Evolutionary conservation across 495 filamentous ascomycete species (phyloP).

Genomic region (Halenospora varia): DNA sequence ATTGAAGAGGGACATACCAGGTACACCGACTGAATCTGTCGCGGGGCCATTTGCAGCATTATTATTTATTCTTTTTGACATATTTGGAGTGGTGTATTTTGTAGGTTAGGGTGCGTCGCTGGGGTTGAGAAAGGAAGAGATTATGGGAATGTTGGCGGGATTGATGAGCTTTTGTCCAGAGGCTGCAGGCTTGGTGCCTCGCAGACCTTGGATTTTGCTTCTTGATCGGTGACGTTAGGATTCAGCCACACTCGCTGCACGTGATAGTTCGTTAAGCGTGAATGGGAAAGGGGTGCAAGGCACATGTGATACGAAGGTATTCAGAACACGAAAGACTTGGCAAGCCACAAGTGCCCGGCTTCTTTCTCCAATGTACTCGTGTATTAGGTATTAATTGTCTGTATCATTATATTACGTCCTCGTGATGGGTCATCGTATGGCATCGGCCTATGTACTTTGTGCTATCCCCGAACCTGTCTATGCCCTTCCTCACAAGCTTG

Average conservation of each 20-base stretch:
- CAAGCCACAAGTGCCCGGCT: too few species aligned
- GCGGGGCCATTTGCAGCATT: slow-evolving; percentile 36
- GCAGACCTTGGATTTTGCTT: background rate
- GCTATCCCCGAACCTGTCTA: background rate
- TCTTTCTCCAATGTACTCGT: too few species aligned
- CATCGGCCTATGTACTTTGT: background rate
- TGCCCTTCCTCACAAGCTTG: background rate
- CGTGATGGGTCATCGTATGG: too few species aligned
- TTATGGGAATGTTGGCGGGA: background rate
- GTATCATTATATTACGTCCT: too few species aligned
- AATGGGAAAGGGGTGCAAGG: background rate
- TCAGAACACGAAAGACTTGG: too few species aligned
- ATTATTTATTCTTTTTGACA: slow-evolving; percentile 47
- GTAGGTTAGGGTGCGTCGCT: background rate
- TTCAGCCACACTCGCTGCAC: background rate
- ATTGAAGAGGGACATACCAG: slow-evolving; percentile 8
- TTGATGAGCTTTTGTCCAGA: background rate
- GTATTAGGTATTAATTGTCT: too few species aligned
- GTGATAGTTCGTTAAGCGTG: too few species aligned
- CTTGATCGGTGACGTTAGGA: background rate
- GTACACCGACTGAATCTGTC: slow-evolving; percentile 27
- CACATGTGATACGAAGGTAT: too few species aligned
- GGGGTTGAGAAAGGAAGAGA: background rate
- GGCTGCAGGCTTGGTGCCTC: background rate
- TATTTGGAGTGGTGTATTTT: slow-evolving; percentile 14